A percentile compares a stretch with the other conserved stretches of the same genome.
Evolutionary conservation across 495 filamentous ascomycete species (phyloP).

Genomic region (Letharia lupina): DNA sequence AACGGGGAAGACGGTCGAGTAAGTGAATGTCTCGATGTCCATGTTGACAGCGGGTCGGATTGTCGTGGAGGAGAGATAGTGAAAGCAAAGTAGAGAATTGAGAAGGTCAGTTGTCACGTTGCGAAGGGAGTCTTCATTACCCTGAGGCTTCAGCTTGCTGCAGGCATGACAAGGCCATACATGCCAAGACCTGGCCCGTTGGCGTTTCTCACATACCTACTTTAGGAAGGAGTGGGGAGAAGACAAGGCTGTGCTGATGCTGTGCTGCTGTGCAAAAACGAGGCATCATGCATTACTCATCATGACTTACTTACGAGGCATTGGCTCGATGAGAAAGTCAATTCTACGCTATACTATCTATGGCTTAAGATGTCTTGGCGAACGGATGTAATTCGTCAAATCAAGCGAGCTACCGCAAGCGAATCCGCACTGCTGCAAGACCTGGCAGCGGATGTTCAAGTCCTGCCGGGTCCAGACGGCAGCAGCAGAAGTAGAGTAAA

Average conservation of each 20-base stretch:
- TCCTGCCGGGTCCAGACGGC: neutral
- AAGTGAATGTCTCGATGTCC: constrained; percentile 11
- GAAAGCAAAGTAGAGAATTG: neutral
- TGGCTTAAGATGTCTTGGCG: too few species aligned
- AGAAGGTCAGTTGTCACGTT: neutral
- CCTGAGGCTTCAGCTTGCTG: neutral
- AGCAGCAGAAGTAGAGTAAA: neutral
- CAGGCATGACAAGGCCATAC: neutral
- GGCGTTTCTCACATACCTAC: too few species aligned
- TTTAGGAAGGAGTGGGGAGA: too few species aligned
- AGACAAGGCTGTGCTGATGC: too few species aligned
- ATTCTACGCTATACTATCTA: neutral
- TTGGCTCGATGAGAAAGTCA: too few species aligned
- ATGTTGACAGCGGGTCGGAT: neutral
- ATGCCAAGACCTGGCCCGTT: too few species aligned
- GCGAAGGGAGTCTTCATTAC: neutral
- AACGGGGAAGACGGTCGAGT: constrained; percentile 6
- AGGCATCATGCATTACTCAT: too few species aligned
- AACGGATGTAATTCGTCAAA: neutral
- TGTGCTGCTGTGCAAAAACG: too few species aligned
- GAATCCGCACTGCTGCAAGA: neutral
- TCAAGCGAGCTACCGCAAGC: neutral
- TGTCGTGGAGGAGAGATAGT: neutral
- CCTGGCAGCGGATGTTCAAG: too few species aligned
- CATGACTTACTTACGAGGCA: too few species aligned